phyloP scores from a whole-genome alignment of 1,284 basidiomycete genomes.

The Ceratobasidium sp. region DNA sequence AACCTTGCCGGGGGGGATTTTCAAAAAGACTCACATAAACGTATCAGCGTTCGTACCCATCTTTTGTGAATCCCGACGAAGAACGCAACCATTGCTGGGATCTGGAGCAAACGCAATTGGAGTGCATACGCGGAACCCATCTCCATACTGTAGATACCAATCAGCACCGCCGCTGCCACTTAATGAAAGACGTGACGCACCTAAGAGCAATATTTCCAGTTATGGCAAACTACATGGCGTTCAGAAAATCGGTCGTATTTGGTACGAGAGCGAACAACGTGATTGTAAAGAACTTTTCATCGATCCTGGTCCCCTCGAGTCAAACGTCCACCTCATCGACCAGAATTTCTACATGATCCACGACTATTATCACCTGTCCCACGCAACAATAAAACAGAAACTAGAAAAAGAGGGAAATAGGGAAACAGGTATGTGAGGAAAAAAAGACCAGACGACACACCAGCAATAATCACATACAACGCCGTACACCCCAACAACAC shows the following conservation, averaged over 20 bases:
- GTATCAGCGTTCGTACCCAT: constrained; percentile 88
- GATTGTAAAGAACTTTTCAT: constrained; percentile 97
- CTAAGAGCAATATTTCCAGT: constrained; percentile 98
- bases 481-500: constrained; percentile 92
- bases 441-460: constrained; percentile 63
- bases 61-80: constrained; percentile 83
- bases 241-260: constrained; percentile 99
- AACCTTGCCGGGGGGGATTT: background rate
- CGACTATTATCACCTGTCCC: background rate
- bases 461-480: constrained; percentile 95
- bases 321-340: constrained; percentile 97
- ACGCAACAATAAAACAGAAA: background rate
- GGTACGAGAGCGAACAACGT: constrained; percentile 98
- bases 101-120: constrained; percentile 97
- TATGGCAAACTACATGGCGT: constrained; percentile 98
- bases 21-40: constrained; percentile 78
- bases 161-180: background rate
- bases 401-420: too few relatives aligned
- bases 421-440: too few relatives aligned
- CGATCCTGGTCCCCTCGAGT: constrained; percentile 91
- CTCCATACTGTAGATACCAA: constrained; percentile 82
- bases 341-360: constrained; percentile 79
- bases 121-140: constrained; percentile 99
- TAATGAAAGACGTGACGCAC: constrained; percentile 62
- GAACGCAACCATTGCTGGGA: constrained; percentile 99